These are phyloP conservation scores for Boletus edulis DNA, from an alignment of 768 basidiomycete genomes.

Conservation along the genomic window DNA sequence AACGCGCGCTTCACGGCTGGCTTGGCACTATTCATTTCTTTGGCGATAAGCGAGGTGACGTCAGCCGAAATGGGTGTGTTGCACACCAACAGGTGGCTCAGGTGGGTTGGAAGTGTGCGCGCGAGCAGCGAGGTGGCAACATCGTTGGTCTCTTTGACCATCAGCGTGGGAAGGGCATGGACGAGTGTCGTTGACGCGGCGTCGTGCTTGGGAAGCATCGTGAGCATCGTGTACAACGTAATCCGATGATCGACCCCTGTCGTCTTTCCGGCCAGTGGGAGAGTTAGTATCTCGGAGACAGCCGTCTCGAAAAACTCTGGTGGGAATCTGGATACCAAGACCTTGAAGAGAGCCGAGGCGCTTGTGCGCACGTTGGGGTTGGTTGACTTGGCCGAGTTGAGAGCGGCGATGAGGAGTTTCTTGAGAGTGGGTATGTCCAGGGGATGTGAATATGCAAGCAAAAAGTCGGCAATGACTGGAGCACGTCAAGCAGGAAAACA, in stretches of 20 bases:
- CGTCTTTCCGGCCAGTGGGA: constrained; percentile 84
- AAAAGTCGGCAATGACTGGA: constrained; percentile 57
- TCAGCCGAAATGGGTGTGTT: constrained; percentile 44
- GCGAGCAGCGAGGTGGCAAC: constrained; percentile 53
- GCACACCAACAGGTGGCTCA: constrained; percentile 49
- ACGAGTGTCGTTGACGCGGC: constrained; percentile 45
- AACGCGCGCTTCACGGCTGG: constrained; percentile 58
- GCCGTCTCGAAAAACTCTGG: constrained; percentile 43
- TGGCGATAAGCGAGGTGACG: constrained; percentile 49
- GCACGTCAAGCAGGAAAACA: neutral
- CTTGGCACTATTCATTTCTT: constrained; percentile 73
- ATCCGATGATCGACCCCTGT: constrained; percentile 83
- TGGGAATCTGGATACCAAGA: constrained; percentile 35
- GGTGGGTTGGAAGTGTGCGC: constrained; percentile 54
- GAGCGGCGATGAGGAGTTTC: constrained; percentile 52
- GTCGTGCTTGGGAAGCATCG: constrained; percentile 46
- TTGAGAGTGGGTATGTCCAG: constrained; percentile 49
- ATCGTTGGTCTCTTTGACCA: constrained; percentile 81
- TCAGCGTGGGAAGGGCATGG: constrained; percentile 39
- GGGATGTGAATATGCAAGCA: constrained; percentile 50
- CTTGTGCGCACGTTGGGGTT: constrained; percentile 58
- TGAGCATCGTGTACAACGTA: constrained; percentile 77
- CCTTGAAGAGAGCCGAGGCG: constrained; percentile 57
- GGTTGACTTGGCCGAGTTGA: constrained; percentile 73
- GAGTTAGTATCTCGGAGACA: constrained; percentile 63